Evolutionary conservation across 805 yeast genomes (phyloP).

Genomic region (Candida vartiovaarae): DNA sequence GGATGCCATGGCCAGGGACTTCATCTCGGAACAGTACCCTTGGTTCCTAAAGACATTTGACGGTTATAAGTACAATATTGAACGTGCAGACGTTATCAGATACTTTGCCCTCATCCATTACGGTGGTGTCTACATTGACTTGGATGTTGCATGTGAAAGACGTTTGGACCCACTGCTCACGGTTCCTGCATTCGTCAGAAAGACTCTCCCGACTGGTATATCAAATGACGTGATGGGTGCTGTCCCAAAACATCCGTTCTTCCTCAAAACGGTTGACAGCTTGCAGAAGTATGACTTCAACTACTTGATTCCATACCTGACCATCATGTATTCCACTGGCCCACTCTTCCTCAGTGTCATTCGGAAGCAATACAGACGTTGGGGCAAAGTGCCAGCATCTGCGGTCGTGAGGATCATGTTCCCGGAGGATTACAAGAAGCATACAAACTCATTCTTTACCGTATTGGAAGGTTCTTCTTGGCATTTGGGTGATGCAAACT

Average conservation of each 20-base stretch:
- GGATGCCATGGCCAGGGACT: conserved; percentile 72
- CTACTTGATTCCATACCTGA: conserved; percentile 82
- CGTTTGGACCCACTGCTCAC: conserved; percentile 73
- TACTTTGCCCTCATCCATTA: conserved; percentile 77
- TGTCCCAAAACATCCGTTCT: conserved; percentile 82
- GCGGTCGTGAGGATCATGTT: conserved; percentile 62
- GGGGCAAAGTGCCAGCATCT: conserved; percentile 57
- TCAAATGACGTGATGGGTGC: conserved; percentile 93
- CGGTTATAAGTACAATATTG: conserved; percentile 69
- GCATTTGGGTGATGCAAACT: conserved; percentile 84
- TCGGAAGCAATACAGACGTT: conserved; percentile 82
- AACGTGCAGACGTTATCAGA: conserved; percentile 86
- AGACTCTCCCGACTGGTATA: conserved; percentile 84
- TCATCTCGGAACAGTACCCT: conserved; percentile 70
- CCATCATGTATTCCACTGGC: conserved; percentile 92
- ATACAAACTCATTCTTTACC: conserved; percentile 57
- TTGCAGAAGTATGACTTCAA: conserved; percentile 56
- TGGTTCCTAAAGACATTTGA: conserved; percentile 85
- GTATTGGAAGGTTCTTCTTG: conserved; percentile 83
- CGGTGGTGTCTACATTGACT: conserved; percentile 87
- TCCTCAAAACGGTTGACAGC: conserved; percentile 58
- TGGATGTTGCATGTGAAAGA: conserved; percentile 83
- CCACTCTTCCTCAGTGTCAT: conserved; percentile 81
- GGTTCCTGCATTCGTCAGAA: conserved; percentile 80
- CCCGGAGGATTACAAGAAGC: conserved; percentile 66